Percentiles rank a stretch among this genome's conserved stretches.
These are phyloP conservation scores for Plasmopara muralis DNA, from an alignment of 352 stramenopile species.

Conservation along the genomic window DNA sequence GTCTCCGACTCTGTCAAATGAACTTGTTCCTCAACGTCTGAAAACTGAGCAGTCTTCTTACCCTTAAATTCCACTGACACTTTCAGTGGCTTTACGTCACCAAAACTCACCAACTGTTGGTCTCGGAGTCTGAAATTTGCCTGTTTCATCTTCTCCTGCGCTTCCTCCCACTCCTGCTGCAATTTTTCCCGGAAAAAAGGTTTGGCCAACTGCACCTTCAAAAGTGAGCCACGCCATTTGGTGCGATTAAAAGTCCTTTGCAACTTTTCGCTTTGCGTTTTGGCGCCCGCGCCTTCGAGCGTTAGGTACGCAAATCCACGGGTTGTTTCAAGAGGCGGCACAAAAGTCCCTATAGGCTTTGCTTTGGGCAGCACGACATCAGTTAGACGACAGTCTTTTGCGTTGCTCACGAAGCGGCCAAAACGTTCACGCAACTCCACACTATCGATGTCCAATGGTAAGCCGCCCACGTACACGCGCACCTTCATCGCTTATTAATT, in stretches of 20 bases:
- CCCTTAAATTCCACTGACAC: slow-evolving; percentile 15
- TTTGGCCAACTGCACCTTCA: slow-evolving; percentile 53
- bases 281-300: slow-evolving; percentile 28
- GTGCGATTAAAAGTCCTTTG: slow-evolving; percentile 63
- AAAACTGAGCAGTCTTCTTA: slow-evolving; percentile 19
- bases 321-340: slow-evolving; percentile 2
- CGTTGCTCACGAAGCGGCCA: slow-evolving; percentile 32
- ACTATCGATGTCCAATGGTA: slow-evolving; percentile 37
- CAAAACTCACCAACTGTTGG: slow-evolving; percentile 2
- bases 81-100: slow-evolving; percentile 16
- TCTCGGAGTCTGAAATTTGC: not conserved
- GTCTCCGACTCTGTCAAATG: slow-evolving; percentile 8
- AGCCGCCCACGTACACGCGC: slow-evolving; percentile 60
- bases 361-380: slow-evolving; percentile 38
- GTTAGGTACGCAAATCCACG: slow-evolving; percentile 62
- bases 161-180: slow-evolving; percentile 31
- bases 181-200: slow-evolving; percentile 43
- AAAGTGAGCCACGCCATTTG: slow-evolving; percentile 59
- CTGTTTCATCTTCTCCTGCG: slow-evolving; percentile 1
- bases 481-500: slow-evolving; percentile 9
- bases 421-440: slow-evolving; percentile 62
- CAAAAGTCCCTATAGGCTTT: slow-evolving; percentile 14
- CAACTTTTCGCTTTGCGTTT: slow-evolving; percentile 30
- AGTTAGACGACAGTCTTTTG: slow-evolving; percentile 24
- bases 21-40: slow-evolving; percentile 12